Evolutionary conservation across 2,329 filamentous ascomycete genomes (phyloP).

Genomic region (Talaromyces marneffei): DNA sequence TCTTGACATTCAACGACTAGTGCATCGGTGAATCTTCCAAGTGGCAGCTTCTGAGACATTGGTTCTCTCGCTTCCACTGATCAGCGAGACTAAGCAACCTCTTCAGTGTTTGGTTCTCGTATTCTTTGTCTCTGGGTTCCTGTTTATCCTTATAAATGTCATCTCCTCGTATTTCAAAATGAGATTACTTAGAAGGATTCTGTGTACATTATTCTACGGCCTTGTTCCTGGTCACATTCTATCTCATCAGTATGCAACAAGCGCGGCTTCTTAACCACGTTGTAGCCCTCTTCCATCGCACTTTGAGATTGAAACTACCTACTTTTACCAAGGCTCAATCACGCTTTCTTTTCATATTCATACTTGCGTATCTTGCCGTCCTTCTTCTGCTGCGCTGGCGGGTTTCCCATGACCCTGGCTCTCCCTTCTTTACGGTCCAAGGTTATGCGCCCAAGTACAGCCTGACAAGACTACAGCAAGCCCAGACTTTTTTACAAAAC

Average conservation of each 20-base stretch:
- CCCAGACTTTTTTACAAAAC: not conserved
- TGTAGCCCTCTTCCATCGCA: not conserved
- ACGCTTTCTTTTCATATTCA: not conserved
- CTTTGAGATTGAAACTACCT: not conserved
- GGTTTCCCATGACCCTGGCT: not conserved
- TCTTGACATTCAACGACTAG: not conserved
- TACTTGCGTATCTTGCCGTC: not conserved
- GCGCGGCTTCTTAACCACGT: not conserved
- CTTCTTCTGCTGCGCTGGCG: not conserved
- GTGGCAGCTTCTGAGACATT: not conserved
- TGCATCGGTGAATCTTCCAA: not conserved
- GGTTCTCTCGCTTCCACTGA: not conserved
- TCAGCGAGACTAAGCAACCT: not conserved
- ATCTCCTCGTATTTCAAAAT: not conserved
- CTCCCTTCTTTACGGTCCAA: not conserved
- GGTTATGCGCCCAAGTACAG: constrained; percentile 1
- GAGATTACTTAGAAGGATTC: not conserved
- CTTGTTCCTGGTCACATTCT: not conserved
- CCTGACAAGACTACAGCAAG: not conserved
- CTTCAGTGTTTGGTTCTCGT: not conserved
- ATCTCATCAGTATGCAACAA: not conserved
- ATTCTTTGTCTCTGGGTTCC: not conserved
- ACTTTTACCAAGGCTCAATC: not conserved
- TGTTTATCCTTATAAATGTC: not conserved
- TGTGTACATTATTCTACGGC: not conserved